Evolutionary conservation across 495 filamentous ascomycete genomes (phyloP), one percentile per base, ranked within the genome.

Genomic region (Penicillium tannophilum): DNA sequence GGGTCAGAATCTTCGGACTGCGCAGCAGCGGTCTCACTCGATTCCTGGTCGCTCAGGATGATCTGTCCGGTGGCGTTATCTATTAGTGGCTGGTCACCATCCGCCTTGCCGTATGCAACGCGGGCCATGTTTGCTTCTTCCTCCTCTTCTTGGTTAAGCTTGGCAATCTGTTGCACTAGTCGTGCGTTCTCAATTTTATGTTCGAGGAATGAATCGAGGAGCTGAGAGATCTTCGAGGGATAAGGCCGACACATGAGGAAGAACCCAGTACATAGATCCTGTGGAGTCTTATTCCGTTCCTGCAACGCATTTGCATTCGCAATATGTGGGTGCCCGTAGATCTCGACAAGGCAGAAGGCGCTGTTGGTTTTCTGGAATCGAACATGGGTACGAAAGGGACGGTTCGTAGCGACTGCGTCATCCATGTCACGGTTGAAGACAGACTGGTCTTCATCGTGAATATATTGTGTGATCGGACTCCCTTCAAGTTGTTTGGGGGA

Each of bases 161-260:
- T 92, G 14, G 86, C 85, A 58, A 98, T 96, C 35, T 90, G 86
- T 61, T 90, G 89, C 56, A 81, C 84, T 41, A 98, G 72, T 17
- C 94, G 85, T 72, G 96, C 92, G 64, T 98, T 97, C 71, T 98
- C 94, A 49, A 98, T 92, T 72, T 97, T 97, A 74, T 97, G 93
- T 72, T 98, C 94, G 14, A 98, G 79, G 60, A 97, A 97, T 1
- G 93, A 95, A 72, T 98, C 92, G 50, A 98, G 74, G 8, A 97
- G 78, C 10, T 83, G 85, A 0, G 91, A 86, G 66, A 92, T 94
- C 69, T 88, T 91, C 48, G 89, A 94, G 7, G 92, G 92, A 71
- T 97, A 96, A 10, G 92, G 94, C 20, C 94, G 83, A 24, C 91
- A 86, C 85, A 96, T 90, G 78, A 98, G 90, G 72, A 98, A 97